phyloP scores from a whole-genome alignment of 1,284 basidiomycete species.

The Polyporus tsugae region DNA sequence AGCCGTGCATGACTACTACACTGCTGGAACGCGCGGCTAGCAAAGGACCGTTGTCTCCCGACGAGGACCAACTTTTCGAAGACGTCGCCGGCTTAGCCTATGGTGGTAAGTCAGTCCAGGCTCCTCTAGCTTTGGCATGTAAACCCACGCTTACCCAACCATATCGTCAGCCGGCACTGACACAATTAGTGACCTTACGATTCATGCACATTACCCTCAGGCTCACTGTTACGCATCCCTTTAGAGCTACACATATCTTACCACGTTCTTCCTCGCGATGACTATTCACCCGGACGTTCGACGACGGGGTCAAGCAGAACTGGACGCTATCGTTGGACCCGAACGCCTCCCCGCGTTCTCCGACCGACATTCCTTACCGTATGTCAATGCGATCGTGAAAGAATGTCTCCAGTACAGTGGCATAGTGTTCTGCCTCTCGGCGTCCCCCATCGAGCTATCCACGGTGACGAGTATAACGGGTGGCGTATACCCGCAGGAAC shows the following conservation, averaged over 20 bases:
- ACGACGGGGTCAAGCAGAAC: neutral
- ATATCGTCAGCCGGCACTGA: neutral
- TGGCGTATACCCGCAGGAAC: neutral
- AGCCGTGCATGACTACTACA: neutral
- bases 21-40: neutral
- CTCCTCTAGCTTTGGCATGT: neutral
- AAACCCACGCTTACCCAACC: neutral
- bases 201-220: neutral
- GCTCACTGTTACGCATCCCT: neutral
- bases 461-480: neutral
- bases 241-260: neutral
- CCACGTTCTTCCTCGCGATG: slow-evolving; percentile 1
- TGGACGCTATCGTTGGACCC: neutral
- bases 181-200: neutral
- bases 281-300: neutral
- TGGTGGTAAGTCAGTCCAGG: neutral
- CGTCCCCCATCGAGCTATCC: neutral
- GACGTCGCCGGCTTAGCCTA: neutral
- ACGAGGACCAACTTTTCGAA: neutral
- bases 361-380: neutral
- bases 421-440: neutral
- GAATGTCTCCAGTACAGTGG: neutral
- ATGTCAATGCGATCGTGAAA: neutral
- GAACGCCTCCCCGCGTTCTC: slow-evolving; percentile 3
- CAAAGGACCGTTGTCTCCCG: neutral